Evolutionary conservation across 108 stramenopile species (phyloP), one percentile per base, ranked within the genome.

Genomic region (Discostella pseudostelligera): DNA sequence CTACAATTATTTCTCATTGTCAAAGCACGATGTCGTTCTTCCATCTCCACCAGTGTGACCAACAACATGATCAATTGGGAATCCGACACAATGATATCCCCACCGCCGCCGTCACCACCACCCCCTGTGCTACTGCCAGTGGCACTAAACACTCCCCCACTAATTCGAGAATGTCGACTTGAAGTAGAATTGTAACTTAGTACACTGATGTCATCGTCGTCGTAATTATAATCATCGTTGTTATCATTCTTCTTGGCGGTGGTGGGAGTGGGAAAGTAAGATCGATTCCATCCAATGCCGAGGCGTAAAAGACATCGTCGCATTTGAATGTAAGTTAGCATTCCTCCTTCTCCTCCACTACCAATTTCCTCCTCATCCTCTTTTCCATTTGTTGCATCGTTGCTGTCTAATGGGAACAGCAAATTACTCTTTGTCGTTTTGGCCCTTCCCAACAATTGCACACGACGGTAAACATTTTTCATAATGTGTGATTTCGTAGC

Each of bases 241-340:
- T 17, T 12, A 10, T 45, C 7, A n/a, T n/a, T n/a, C n/a, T n/a
- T n/a, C n/a, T n/a, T n/a, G n/a, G 46, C 3, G 16, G 12, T 26
- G 21, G 21, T 32, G 28, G 9, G 13, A 16, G 9, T 32, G 17
- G 21, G 8, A 12, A 46, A 40, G 12, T 45, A 24, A 10, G 60
- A 62, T 35, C 69, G 17, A 8, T 70, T 58, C 70, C 73, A 63
- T 7, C 40, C 45, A 25, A 49, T 57, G 5, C 67, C 61, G 6
- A 60, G 21, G 5, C 67, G 73, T 0, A 69, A 39, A 0, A 74
- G 73, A 59, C 73, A 72, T 39, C 62, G 55, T 22, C 62, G 43
- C 62, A 64, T 64, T 60, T 64, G 50, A 4, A 39, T n/a, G 36
- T 83, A 85, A 8, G 83, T 79, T n/a, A 86, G 69, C 53, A 59